Evolutionary conservation across 192 early-diverging fungal genomes (phyloP), one percentile per base, ranked within the genome.

Genomic region (Endogone sp.): DNA sequence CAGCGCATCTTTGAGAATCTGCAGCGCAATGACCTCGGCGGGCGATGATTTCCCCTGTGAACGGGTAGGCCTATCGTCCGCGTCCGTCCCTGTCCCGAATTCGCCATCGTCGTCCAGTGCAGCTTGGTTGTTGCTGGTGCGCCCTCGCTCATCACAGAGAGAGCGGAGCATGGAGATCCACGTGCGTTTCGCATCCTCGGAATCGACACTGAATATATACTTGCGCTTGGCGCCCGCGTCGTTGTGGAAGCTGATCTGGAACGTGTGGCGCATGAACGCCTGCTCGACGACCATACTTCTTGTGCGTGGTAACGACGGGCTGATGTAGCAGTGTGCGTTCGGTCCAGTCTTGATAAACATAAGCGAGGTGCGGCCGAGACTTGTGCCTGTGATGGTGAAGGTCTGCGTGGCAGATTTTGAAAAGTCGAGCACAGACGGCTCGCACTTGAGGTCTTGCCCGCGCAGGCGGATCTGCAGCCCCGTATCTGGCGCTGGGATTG

Each of bases 211-310:
- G 25, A 79, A 79, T 16, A 62, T 71, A 16, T 75, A 79, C 54
- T 66, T 70, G 8, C 65, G 64, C 54, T 70, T 78, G 20, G 59
- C 60, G 20, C 67, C 59, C 8, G 22, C 69, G 21, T 71, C 69
- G 21, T 81, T 81, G 6, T 75, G 30, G 54, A 86, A 75, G 0
- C 76, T 82, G 56, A 89, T 75, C 64, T 89, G 89, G 69, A 90
- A 88, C 0, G 80, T 88, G 60, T 88, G 82, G 37, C 84, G 68
- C 84, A 90, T 82, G 68, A 90, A 90, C 27, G 85, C 79, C 13
- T 83, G 76, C 55, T 90, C 89, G 23, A 90, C 80, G 0, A 86
- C 82, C 56, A 90, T 79, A 28, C 75, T 75, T 54, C 85, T 82
- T 11, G 84, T 90, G 6, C 77, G 67, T 0, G 84, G 76, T 59